Conservation (phyloP, 768 basidiomycete species). For the Tricholoma sp. region DNA sequence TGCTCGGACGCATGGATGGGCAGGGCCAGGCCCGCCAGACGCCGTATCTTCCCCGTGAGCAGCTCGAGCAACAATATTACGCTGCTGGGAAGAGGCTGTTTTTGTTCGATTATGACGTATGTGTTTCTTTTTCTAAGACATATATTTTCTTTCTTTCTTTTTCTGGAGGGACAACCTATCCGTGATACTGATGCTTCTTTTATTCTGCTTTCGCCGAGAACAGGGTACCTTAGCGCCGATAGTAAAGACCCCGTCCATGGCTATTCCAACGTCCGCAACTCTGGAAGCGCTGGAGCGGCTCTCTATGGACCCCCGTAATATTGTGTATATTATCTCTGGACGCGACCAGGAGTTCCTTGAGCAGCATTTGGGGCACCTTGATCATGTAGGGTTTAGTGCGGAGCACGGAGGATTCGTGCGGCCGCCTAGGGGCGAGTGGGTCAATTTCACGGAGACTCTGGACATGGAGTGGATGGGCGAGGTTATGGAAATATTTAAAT, state of each 20-base stretch:
- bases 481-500: conserved; percentile 92
- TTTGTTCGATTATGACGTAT: conserved; percentile 93
- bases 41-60: conserved; percentile 69
- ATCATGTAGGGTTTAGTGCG: conserved; percentile 83
- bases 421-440: conserved; percentile 65
- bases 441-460: conserved; percentile 83
- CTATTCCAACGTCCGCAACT: conserved; percentile 71
- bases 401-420: conserved; percentile 95
- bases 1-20: conserved; percentile 74
- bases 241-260: conserved; percentile 89
- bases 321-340: conserved; percentile 97
- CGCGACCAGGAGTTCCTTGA: conserved; percentile 92
- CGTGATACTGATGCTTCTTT: too few species aligned
- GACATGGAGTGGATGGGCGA: conserved; percentile 99
- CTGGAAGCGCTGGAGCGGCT: conserved; percentile 71
- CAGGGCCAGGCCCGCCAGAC: conserved; percentile 80
- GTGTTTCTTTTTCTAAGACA: conserved; percentile 22
- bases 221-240: conserved; percentile 96
- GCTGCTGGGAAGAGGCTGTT: conserved; percentile 78
- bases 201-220: too few species aligned
- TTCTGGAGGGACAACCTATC: neutral
- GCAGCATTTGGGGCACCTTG: conserved; percentile 83
- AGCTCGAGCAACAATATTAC: conserved; percentile 57
- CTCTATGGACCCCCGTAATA: conserved; percentile 75
- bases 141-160: neutral